Base-by-base conservation (phyloP, 139 green algal species). In the Coccomyxa sp. region DNA sequence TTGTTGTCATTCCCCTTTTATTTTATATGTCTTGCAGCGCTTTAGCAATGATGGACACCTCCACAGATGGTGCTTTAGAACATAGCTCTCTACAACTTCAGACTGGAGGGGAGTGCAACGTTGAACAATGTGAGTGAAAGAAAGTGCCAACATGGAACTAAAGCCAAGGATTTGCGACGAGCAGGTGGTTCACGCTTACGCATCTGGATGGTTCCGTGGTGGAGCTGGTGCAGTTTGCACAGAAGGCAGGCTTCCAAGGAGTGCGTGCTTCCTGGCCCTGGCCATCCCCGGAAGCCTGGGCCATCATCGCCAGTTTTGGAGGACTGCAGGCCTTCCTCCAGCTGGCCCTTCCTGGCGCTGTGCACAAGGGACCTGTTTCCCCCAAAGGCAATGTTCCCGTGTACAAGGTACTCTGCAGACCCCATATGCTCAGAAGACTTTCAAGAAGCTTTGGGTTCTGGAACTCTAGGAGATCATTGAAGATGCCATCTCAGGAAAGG, bases 351-450 rank as follows among this genome's bases (percentile, higher is more conserved):
- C 92, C 92, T 27, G 92, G 90, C 51, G 91, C 90, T 71, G 78
- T 57, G 67, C 85, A 88, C 74, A 76, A 90, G 51, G 92, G 90
- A 15, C 90, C 89, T 27, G 82, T 91, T 23, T 90, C 92, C 3
- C 91, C 92, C 13, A 92, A 89, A 31, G 92, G 92, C 58, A 94
- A 94, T 80, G 83, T 85, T 7, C 92, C 92, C 27, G 83, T 94
- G 30, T 95, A 95, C 86, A 92, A 91, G 86, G 91, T 89, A 79
- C 45, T 15, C n/a, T 1, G 13, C 38, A 15, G 58, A 16, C 7
- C 80, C 66, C 66, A 74, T 10, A 27, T 27, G 9, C 21, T 27
- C 21, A 74, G 3, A 27, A 30, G 9, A 15, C 63, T 71, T 15
- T 71, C 9, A 30, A 74, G 3, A 74, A 27, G 66, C 9, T 74